Conservation (phyloP, 2,329 filamentous ascomycete species). For the Teratosphaeria viscida region DNA sequence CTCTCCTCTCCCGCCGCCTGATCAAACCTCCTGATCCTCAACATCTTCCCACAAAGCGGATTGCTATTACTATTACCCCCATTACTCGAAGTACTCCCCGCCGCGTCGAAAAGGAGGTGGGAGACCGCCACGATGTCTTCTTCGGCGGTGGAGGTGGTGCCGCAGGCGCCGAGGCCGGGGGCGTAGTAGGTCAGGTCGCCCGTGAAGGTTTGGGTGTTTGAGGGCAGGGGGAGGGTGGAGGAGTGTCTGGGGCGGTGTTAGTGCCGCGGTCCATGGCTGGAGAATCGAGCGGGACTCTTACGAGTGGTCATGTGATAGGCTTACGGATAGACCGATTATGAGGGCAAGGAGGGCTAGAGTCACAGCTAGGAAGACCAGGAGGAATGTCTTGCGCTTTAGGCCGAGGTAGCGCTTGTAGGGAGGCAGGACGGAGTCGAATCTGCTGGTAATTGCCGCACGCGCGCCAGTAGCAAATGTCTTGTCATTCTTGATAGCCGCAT, state of each 20-base stretch:
- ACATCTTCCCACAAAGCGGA: conserved; percentile 54
- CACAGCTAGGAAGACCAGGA: conserved; percentile 24
- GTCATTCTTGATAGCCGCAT: conserved; percentile 4
- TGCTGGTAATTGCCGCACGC: background rate
- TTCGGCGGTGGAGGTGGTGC: conserved; percentile 40
- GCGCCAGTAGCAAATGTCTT: background rate
- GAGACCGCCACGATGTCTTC: conserved; percentile 59
- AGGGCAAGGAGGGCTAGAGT: conserved; percentile 28
- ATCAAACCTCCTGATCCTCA: conserved; percentile 48
- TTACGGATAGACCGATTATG: conserved; percentile 33
- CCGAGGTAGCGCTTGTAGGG: conserved; percentile 31
- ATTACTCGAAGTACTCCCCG: conserved; percentile 27
- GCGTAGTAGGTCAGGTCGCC: conserved; percentile 63
- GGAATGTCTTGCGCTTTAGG: conserved; percentile 28
- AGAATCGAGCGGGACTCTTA: background rate
- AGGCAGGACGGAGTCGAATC: conserved; percentile 17
- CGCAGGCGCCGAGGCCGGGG: conserved; percentile 60
- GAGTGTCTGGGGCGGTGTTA: background rate
- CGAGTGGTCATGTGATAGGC: conserved; percentile 18
- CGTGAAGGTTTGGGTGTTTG: conserved; percentile 41
- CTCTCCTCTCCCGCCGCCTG: conserved; percentile 34
- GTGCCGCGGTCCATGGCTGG: background rate
- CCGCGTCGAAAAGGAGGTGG: conserved; percentile 55
- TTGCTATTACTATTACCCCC: conserved; percentile 49
- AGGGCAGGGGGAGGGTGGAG: conserved; percentile 42